Conservation (phyloP, 2,329 filamentous ascomycete species). For the Trichoderma sp. region DNA sequence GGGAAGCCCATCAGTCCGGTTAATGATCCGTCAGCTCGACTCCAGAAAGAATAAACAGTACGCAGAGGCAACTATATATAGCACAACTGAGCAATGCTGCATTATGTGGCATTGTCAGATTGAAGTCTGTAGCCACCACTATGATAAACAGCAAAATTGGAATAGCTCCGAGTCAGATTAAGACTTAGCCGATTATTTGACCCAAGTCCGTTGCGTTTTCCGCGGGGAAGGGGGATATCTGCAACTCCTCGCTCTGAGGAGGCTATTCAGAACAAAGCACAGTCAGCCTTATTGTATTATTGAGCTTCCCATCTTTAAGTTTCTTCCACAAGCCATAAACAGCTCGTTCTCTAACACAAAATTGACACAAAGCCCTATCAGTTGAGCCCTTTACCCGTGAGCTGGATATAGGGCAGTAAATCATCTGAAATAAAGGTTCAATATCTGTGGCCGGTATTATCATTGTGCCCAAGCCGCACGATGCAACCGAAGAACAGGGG, state of each 20-base stretch:
- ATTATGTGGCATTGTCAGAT: neutral
- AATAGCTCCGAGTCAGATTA: neutral
- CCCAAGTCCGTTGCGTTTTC: neutral
- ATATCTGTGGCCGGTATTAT: no score
- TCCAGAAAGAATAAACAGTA: neutral
- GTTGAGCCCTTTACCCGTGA: no score
- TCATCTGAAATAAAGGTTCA: no score
- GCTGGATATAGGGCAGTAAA: no score
- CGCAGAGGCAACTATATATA: neutral
- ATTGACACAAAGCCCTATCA: no score
- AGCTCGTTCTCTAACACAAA: no score
- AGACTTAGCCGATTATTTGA: neutral
- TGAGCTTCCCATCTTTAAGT: no score
- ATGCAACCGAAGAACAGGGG: no score
- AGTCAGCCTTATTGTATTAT: no score
- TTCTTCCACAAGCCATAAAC: no score
- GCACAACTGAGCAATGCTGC: neutral
- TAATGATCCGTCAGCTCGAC: neutral
- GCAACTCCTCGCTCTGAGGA: neutral
- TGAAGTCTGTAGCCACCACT: neutral
- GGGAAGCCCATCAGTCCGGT: neutral
- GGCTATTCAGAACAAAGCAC: neutral
- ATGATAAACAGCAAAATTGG: neutral
- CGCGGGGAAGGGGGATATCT: neutral
- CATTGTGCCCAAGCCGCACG: no score